phyloP scores from a whole-genome alignment of 441 rosid species.

The Erodium moschatum region DNA sequence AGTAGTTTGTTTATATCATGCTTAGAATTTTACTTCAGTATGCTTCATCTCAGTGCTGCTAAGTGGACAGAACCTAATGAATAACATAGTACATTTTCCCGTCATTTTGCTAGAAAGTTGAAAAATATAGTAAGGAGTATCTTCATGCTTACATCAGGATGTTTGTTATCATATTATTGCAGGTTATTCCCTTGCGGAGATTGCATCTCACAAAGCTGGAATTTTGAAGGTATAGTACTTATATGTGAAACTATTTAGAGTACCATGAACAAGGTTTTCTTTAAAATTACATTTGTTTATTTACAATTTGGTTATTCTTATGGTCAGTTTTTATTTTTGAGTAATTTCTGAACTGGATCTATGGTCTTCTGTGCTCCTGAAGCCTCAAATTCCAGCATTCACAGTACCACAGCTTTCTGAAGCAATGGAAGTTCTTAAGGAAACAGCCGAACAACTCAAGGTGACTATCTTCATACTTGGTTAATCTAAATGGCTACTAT shows the following conservation, averaged over 20 bases:
- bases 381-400: slow-evolving; percentile 86
- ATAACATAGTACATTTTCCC: background rate
- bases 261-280: slow-evolving; percentile 16
- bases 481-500: background rate
- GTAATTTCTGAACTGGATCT: slow-evolving; percentile 41
- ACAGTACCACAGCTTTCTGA: slow-evolving; percentile 68
- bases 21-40: background rate
- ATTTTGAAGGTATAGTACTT: slow-evolving; percentile 61
- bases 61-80: background rate
- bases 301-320: slow-evolving; percentile 20
- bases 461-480: slow-evolving; percentile 29
- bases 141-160: background rate
- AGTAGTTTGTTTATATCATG: background rate
- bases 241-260: slow-evolving; percentile 20
- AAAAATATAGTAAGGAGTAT: slow-evolving; percentile 9
- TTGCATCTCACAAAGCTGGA: slow-evolving; percentile 85
- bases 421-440: slow-evolving; percentile 70
- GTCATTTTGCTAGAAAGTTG: background rate
- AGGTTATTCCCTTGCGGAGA: slow-evolving; percentile 64
- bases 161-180: slow-evolving; percentile 16
- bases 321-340: slow-evolving; percentile 32
- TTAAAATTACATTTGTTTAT: slow-evolving; percentile 17
- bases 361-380: slow-evolving; percentile 47
- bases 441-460: slow-evolving; percentile 42
- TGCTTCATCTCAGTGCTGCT: background rate